Percentiles rank a stretch among this genome's conserved stretches.
These are phyloP conservation scores for Exophiala oligosperma DNA, from an alignment of 2,329 filamentous ascomycete species.

Conservation along the genomic window DNA sequence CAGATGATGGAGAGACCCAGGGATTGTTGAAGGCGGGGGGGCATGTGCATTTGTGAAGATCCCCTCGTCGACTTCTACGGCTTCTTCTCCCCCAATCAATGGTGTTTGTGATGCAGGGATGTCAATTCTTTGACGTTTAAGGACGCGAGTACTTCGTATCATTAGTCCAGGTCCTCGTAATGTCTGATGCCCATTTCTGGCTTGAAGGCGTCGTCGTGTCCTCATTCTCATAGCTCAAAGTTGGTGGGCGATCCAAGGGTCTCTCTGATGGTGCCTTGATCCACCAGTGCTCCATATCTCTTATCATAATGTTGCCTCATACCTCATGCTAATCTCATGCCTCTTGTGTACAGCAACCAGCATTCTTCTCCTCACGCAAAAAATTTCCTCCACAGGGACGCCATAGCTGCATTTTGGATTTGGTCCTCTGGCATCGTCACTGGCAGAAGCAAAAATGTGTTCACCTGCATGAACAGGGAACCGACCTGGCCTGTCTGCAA, in stretches of 20 bases:
- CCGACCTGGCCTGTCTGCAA: not conserved
- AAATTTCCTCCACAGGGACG: conserved; percentile 1
- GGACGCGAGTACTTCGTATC: not conserved
- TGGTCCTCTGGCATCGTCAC: no score
- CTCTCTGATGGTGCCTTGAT: not conserved
- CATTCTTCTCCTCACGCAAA: not conserved
- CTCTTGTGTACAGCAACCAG: not conserved
- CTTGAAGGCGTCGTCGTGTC: not conserved
- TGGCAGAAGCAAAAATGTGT: not conserved
- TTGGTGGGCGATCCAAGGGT: no score
- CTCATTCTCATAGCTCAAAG: not conserved
- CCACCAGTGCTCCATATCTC: not conserved
- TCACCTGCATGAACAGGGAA: not conserved
- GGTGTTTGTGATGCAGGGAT: not conserved
- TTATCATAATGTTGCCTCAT: not conserved
- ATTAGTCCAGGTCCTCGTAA: not conserved
- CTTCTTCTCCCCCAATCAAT: not conserved
- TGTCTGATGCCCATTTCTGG: not conserved
- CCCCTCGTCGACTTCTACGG: not conserved
- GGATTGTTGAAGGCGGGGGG: not conserved
- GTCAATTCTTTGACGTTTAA: not conserved
- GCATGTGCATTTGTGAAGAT: not conserved
- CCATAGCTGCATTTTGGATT: not conserved
- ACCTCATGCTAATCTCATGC: not conserved
- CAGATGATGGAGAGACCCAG: no score